Percentiles rank a stretch among this genome's conserved stretches.
phyloP scores from a whole-genome alignment of 805 yeast genomes.

The Saccharomycopsis babjevae region DNA sequence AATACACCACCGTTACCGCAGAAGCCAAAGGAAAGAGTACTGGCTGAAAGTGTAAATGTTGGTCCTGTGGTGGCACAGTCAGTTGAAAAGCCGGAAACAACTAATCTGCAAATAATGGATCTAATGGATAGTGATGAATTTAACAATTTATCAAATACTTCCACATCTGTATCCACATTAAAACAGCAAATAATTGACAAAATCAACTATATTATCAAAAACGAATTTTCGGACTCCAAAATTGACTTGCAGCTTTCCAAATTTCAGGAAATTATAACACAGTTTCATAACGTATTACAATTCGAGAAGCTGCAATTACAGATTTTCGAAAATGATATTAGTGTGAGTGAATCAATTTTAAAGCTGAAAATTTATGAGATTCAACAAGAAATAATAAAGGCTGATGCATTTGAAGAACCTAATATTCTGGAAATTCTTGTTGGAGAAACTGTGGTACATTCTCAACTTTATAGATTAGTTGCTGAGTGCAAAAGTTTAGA shows the following conservation, averaged over 20 bases:
- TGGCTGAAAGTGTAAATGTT: not conserved
- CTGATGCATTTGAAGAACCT: slow-evolving; percentile 25
- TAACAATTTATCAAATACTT: slow-evolving; percentile 7
- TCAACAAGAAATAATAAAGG: slow-evolving; percentile 25
- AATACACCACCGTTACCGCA: slow-evolving; percentile 17
- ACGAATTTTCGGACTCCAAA: not conserved
- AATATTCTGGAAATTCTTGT: slow-evolving; percentile 35
- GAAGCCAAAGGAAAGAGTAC: not conserved
- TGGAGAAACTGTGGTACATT: slow-evolving; percentile 43
- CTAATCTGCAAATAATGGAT: not conserved
- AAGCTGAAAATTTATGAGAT: slow-evolving; percentile 25
- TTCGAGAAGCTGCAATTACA: slow-evolving; percentile 27
- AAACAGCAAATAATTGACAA: slow-evolving; percentile 8
- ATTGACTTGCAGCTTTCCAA: slow-evolving; percentile 4
- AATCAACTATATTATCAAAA: slow-evolving; percentile 21
- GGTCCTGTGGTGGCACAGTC: not conserved
- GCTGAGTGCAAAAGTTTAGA: slow-evolving; percentile 62
- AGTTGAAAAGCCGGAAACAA: not conserved
- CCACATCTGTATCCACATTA: not conserved
- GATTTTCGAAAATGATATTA: slow-evolving; percentile 21
- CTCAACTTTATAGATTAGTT: slow-evolving; percentile 54
- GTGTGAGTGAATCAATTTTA: slow-evolving; percentile 25
- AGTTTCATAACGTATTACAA: slow-evolving; percentile 28
- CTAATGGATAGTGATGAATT: slow-evolving; percentile 9
- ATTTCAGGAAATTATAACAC: slow-evolving; percentile 20